phyloP scores from a whole-genome alignment of 441 rosid species.

The Pelargonium citronellum region DNA sequence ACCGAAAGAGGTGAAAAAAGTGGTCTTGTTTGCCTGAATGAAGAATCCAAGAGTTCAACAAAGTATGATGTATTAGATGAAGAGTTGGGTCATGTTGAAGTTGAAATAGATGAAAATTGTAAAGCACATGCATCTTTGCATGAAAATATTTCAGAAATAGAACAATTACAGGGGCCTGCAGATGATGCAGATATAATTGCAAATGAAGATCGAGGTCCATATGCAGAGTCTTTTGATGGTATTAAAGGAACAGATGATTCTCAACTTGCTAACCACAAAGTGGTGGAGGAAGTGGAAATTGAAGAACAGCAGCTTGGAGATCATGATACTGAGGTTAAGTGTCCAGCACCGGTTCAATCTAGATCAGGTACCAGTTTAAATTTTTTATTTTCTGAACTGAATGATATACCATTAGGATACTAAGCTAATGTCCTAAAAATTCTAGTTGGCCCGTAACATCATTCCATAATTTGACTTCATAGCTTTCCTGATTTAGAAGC shows the following conservation, averaged over 20 bases:
- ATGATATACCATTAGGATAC: neutral
- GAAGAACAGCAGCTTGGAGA: conserved; percentile 36
- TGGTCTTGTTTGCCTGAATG: conserved; percentile 20
- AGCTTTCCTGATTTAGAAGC: neutral
- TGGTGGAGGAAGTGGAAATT: conserved; percentile 25
- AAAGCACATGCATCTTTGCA: conserved; percentile 28
- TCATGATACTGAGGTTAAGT: conserved; percentile 30
- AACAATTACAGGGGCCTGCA: conserved; percentile 25
- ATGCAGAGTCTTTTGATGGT: conserved; percentile 18
- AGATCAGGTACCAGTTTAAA: conserved; percentile 37
- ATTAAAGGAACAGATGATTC: conserved; percentile 25
- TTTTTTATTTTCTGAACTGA: neutral
- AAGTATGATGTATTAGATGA: conserved; percentile 21
- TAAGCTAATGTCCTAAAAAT: neutral
- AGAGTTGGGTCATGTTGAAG: conserved; percentile 14
- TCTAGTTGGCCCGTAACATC: neutral
- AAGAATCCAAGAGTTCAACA: conserved; percentile 21
- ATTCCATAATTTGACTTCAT: neutral
- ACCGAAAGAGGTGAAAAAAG: conserved; percentile 19
- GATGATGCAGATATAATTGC: conserved; percentile 18
- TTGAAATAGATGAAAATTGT: conserved; percentile 22
- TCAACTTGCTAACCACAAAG: conserved; percentile 25
- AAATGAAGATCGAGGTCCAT: conserved; percentile 21
- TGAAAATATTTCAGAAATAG: conserved; percentile 25
- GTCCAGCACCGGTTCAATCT: conserved; percentile 18